Conservation (phyloP, 2,329 filamentous ascomycete genomes). For the Fusarium chuoi region DNA sequence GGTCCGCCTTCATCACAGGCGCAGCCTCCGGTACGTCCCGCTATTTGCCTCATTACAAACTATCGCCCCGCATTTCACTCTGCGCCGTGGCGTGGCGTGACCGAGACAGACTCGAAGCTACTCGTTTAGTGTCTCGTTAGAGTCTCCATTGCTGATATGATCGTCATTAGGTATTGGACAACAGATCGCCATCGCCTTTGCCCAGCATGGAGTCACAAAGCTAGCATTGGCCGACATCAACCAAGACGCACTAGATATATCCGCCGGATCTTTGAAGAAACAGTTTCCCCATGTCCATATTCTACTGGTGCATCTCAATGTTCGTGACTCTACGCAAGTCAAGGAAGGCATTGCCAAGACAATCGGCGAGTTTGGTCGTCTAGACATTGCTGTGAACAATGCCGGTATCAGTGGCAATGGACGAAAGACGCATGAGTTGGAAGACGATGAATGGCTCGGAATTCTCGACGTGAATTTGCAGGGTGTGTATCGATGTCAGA, state of each 20-base stretch:
- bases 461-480: slow-evolving; percentile 64
- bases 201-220: slow-evolving; percentile 57
- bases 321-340: slow-evolving; percentile 56
- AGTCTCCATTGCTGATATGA: not conserved
- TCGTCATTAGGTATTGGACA: slow-evolving; percentile 58
- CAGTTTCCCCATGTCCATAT: slow-evolving; percentile 54
- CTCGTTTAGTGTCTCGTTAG: not conserved
- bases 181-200: slow-evolving; percentile 57
- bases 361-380: slow-evolving; percentile 59
- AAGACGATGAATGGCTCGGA: slow-evolving; percentile 59
- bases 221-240: slow-evolving; percentile 61
- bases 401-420: slow-evolving; percentile 60
- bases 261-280: slow-evolving; percentile 48
- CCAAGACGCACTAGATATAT: slow-evolving; percentile 44
- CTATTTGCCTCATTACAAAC: not conserved
- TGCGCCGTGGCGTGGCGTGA: not conserved
- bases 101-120: not conserved
- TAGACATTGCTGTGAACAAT: slow-evolving; percentile 67
- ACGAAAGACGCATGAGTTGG: slow-evolving; percentile 56
- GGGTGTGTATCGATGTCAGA: slow-evolving; percentile 67
- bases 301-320: slow-evolving; percentile 56
- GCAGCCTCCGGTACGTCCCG: slow-evolving; percentile 55
- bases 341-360: slow-evolving; percentile 54
- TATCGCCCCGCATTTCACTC: slow-evolving; percentile 2
- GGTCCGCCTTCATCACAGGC: slow-evolving; percentile 60